Percentiles rank a stretch among this genome's conserved stretches.
phyloP scores from a whole-genome alignment of 2,329 filamentous ascomycete genomes.

The Corniculantispora saksenae region DNA sequence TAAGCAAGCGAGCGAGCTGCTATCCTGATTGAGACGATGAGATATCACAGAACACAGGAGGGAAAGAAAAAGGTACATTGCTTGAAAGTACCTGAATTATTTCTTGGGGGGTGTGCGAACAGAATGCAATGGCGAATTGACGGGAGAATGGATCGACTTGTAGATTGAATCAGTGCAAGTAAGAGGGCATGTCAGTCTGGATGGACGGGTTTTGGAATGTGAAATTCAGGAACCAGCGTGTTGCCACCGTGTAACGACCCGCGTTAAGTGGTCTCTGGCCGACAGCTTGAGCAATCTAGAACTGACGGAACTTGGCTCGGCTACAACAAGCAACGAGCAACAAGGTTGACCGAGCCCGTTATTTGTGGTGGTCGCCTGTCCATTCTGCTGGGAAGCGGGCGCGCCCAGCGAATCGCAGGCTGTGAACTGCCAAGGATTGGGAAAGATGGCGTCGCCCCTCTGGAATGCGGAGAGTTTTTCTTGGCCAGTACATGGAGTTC shows the following conservation, averaged over 20 bases:
- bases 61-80: not conserved
- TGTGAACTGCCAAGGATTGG: not conserved
- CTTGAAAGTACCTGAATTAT: not conserved
- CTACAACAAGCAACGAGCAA: no score
- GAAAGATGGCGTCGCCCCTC: not conserved
- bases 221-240: not conserved
- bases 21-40: not conserved
- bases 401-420: not conserved
- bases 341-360: not conserved
- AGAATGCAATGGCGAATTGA: not conserved
- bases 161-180: not conserved
- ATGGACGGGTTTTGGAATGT: slow-evolving; percentile 9
- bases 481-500: no score
- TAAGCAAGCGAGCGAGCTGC: not conserved
- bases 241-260: slow-evolving; percentile 3
- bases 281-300: not conserved
- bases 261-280: not conserved
- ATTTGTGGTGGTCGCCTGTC: not conserved
- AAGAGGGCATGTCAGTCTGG: not conserved
- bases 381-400: not conserved
- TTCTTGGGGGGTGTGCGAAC: not conserved
- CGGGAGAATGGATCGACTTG: slow-evolving; percentile 1
- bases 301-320: not conserved
- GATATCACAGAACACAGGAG: not conserved
- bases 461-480: not conserved